Conservation (phyloP, 441 rosid species). For the Pelargonium exstipulatum region DNA sequence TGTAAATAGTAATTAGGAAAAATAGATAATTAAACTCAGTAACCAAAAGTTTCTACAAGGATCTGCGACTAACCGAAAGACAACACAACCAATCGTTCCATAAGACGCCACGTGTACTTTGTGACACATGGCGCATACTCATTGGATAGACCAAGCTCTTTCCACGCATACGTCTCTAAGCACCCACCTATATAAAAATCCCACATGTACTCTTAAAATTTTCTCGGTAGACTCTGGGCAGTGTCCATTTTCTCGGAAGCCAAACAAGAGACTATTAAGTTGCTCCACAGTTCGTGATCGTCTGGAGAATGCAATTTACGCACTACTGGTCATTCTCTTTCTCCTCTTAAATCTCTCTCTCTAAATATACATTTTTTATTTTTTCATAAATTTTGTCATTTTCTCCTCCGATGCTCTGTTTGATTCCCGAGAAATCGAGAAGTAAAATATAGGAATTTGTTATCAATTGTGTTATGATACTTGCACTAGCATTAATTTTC, state of each 20-base stretch:
- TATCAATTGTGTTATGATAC: not conserved
- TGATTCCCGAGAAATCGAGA: slow-evolving; percentile 2
- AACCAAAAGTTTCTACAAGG: not conserved
- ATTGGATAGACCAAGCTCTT: slow-evolving; percentile 26
- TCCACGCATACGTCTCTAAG: slow-evolving; percentile 19
- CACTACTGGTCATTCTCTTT: slow-evolving; percentile 26
- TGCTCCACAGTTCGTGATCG: slow-evolving; percentile 14
- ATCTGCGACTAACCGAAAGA: slow-evolving; percentile 11
- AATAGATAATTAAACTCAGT: not conserved
- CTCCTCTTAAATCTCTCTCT: not conserved
- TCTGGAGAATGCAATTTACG: slow-evolving; percentile 36
- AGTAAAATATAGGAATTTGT: not conserved
- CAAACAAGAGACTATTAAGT: slow-evolving; percentile 1
- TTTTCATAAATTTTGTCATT: slow-evolving; percentile 10
- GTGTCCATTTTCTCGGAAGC: slow-evolving; percentile 3
- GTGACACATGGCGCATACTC: slow-evolving; percentile 19
- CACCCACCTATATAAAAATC: not conserved
- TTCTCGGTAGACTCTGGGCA: slow-evolving; percentile 4
- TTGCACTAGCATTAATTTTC: not conserved
- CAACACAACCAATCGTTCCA: slow-evolving; percentile 34
- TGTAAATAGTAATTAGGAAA: too few species aligned
- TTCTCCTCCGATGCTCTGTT: not conserved
- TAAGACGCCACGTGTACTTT: slow-evolving; percentile 38
- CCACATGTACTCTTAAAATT: not conserved
- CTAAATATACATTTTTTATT: slow-evolving; percentile 7